Evolutionary conservation across 176 grass and related monocot species (phyloP).

Genomic region (Carex littledalei): DNA sequence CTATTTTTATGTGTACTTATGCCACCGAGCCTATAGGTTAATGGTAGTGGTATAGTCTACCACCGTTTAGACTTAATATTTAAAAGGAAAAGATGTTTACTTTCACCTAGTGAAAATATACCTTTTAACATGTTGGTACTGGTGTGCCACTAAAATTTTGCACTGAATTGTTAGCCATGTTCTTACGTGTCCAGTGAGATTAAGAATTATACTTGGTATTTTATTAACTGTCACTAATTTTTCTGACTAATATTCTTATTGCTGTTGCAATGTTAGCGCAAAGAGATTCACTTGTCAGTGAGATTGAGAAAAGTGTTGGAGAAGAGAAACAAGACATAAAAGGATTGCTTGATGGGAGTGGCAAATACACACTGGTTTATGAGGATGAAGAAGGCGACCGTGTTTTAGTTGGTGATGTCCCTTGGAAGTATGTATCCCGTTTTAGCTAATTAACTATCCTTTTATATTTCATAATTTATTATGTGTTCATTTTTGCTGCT

Average conservation of each 20-base stretch:
- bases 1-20: neutral
- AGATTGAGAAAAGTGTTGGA: conserved; percentile 9
- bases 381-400: conserved; percentile 80
- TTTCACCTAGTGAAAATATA: neutral
- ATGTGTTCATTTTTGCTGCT: neutral
- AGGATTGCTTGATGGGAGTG: conserved; percentile 48
- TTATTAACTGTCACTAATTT: neutral
- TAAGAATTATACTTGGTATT: neutral
- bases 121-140: neutral
- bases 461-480: neutral
- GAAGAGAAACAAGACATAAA: conserved; percentile 17
- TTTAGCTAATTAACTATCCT: neutral
- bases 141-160: neutral
- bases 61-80: neutral
- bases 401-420: conserved; percentile 88
- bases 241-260: neutral
- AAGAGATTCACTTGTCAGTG: conserved; percentile 26
- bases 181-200: neutral
- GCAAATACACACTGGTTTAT: conserved; percentile 81
- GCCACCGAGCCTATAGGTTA: neutral
- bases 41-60: neutral
- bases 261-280: conserved; percentile 20
- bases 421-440: conserved; percentile 59
- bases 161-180: neutral
- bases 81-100: neutral